Conservation (phyloP, 257 asterid species). For the Solanum etuberosum region DNA sequence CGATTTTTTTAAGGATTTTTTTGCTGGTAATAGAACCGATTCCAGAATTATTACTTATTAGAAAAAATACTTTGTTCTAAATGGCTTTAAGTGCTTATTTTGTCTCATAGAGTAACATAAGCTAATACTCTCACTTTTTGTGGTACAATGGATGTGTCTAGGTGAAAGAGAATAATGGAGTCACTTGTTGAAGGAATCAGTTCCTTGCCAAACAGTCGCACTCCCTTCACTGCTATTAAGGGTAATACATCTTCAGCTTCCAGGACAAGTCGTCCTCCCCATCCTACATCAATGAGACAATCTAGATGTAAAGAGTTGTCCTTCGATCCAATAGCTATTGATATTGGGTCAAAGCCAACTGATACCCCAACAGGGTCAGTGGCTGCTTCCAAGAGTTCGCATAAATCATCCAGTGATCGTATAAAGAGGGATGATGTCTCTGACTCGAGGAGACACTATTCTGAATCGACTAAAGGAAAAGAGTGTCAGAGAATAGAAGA, state of each 20-base stretch:
- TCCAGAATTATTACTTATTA: not conserved
- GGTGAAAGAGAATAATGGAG: slow-evolving; percentile 39
- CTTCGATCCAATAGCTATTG: slow-evolving; percentile 16
- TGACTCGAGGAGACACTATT: not conserved
- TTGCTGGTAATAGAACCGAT: not conserved
- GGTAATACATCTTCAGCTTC: slow-evolving; percentile 26
- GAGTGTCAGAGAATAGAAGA: slow-evolving; percentile 2
- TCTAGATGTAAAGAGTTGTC: slow-evolving; percentile 33
- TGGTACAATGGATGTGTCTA: slow-evolving; percentile 18
- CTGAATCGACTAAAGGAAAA: slow-evolving; percentile 12
- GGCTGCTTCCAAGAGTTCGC: slow-evolving; percentile 25
- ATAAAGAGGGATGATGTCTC: slow-evolving; percentile 1
- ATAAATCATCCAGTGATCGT: slow-evolving; percentile 22
- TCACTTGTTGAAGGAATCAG: slow-evolving; percentile 55
- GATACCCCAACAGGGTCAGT: slow-evolving; percentile 18
- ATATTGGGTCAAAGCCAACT: slow-evolving; percentile 20
- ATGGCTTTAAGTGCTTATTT: not conserved
- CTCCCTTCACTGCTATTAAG: slow-evolving; percentile 20
- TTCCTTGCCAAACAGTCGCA: slow-evolving; percentile 39
- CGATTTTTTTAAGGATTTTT: not conserved
- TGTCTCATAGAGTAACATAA: not conserved
- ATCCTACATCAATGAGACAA: slow-evolving; percentile 35
- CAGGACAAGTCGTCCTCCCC: slow-evolving; percentile 45
- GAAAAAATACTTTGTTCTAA: not conserved
- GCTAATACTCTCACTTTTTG: slow-evolving; percentile 8